Conservation (phyloP, 257 asterid genomes). For the Fraxinus pennsylvanica region DNA sequence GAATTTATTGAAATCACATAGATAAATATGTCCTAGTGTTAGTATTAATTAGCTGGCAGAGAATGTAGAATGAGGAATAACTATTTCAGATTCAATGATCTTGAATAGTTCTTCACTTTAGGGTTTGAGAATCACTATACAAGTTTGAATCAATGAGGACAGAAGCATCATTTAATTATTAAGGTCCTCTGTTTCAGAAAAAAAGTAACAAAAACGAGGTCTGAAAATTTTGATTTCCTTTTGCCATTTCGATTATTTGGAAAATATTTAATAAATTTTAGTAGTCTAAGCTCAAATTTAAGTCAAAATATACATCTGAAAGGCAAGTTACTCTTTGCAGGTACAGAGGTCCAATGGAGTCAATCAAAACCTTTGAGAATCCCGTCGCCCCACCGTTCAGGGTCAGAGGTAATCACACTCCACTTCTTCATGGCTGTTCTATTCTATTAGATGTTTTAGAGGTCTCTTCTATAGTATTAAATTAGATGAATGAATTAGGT, state of each 20-base stretch:
- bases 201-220: background rate
- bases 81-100: slow-evolving; percentile 1
- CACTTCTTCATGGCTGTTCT: background rate
- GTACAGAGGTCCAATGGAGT: slow-evolving; percentile 61
- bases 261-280: background rate
- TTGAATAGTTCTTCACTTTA: slow-evolving; percentile 5
- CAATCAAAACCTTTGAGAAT: slow-evolving; percentile 63
- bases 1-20: background rate
- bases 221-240: slow-evolving; percentile 3
- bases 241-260: background rate
- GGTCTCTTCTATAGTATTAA: slow-evolving; percentile 1
- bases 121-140: slow-evolving; percentile 11
- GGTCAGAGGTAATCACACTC: slow-evolving; percentile 56
- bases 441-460: slow-evolving; percentile 10
- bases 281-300: slow-evolving; percentile 5
- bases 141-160: background rate
- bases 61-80: slow-evolving; percentile 17
- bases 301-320: slow-evolving; percentile 14
- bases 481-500: slow-evolving; percentile 24
- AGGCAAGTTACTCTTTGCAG: slow-evolving; percentile 42
- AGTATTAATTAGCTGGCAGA: slow-evolving; percentile 22
- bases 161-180: slow-evolving; percentile 3
- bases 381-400: slow-evolving; percentile 51
- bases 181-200: background rate
- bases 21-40: background rate